Base-by-base conservation (phyloP, 768 basidiomycete genomes). In the Suillus brevipes region DNA sequence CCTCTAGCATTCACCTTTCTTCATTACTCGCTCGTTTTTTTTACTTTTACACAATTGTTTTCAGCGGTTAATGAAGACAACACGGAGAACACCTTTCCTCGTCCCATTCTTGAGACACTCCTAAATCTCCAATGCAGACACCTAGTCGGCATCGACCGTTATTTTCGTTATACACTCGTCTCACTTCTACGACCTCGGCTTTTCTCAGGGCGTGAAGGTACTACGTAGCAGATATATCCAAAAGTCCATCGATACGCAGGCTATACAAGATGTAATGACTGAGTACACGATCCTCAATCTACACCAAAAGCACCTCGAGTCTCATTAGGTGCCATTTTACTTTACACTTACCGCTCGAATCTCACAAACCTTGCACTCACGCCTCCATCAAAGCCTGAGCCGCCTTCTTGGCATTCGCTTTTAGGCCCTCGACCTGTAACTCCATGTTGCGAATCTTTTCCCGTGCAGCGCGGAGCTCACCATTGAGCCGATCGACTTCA, bases 391-490 rank as follows among this genome's bases (percentile, higher is more conserved):
- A 74, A 43, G 89, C 80, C 73, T 90, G 85, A 14, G 89, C 89
- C 2, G 91, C 92, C 72, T 86, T 90, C 70, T 85, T 82, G 64
- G 92, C 90, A 71, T 94, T 94, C 20, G 88, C 87, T 64, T 84
- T 84, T 67, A 92, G 75, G 16, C 82, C 81, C 78, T 95, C 92
- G 23, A 94, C 86, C 78, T 93, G 90, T 65, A 95, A 73, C 78
- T 95, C 94, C 59, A 96, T 77, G 70, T 89, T 89, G 64, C 95
- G 82, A 61, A 96, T 94, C 79, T 90, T 87, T 76, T 89, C 87
- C 45, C 90, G 83, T 40, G 92, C 89, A 31, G 94, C 93, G 36
- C 92, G 84, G 53, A 96, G 83, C 70, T 94, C 91, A 2, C 75
- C 75, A 13, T 75, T 83, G 62, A 95, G 81, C 3, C 80, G 82